Evolutionary conservation across 257 asterid species (phyloP).

Genomic region (Scutellaria minor): DNA sequence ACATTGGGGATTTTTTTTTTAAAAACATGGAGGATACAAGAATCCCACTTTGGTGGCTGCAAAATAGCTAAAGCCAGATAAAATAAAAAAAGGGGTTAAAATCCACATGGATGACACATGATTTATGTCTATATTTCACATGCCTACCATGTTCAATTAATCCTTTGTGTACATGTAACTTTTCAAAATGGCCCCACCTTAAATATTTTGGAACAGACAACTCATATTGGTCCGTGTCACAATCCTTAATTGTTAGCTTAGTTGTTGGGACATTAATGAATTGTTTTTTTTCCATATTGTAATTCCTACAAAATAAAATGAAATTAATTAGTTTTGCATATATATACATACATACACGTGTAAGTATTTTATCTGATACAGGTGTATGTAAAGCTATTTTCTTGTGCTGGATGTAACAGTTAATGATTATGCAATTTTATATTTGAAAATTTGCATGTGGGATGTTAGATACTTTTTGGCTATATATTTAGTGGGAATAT

Average conservation of each 20-base stretch:
- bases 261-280: slow-evolving; percentile 39
- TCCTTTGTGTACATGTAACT: slow-evolving; percentile 63
- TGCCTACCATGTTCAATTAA: slow-evolving; percentile 75
- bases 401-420: slow-evolving; percentile 36
- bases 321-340: neutral
- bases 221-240: slow-evolving; percentile 66
- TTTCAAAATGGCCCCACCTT: slow-evolving; percentile 54
- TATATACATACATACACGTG: slow-evolving; percentile 24
- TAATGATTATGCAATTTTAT: slow-evolving; percentile 33
- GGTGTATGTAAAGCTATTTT: neutral
- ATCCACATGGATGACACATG: slow-evolving; percentile 83
- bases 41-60: slow-evolving; percentile 40
- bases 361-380: slow-evolving; percentile 7
- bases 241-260: slow-evolving; percentile 41
- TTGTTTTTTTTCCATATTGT: neutral
- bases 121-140: slow-evolving; percentile 66
- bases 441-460: slow-evolving; percentile 48
- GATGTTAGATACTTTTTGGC: slow-evolving; percentile 38
- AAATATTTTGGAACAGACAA: slow-evolving; percentile 45
- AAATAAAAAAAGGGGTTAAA: slow-evolving; percentile 34
- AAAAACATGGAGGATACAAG: slow-evolving; percentile 18
- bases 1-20: no score
- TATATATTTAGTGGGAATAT: slow-evolving; percentile 46
- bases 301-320: neutral
- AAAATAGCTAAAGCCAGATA: slow-evolving; percentile 43